phyloP scores from a whole-genome alignment of 2,329 filamentous ascomycete genomes.

The Epichloe baconii region DNA sequence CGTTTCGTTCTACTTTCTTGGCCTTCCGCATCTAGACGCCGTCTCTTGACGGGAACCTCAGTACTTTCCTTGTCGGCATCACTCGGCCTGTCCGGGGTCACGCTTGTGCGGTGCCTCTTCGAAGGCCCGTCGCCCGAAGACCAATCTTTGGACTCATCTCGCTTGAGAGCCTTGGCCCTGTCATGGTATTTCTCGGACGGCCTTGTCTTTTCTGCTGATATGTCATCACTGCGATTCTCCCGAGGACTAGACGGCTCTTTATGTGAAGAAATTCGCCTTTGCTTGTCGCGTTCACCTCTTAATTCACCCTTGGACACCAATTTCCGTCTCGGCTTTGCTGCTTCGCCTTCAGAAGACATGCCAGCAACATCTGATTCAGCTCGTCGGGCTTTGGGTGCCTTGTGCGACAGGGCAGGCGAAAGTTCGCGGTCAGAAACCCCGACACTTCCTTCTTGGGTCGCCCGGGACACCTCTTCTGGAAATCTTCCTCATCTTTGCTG shows the following conservation, averaged over 20 bases:
- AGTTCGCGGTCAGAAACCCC: slow-evolving; percentile 39
- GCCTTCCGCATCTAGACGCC: slow-evolving; percentile 41
- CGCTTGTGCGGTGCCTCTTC: slow-evolving; percentile 48
- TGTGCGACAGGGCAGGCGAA: slow-evolving; percentile 34
- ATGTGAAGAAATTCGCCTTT: slow-evolving; percentile 32
- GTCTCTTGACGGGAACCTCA: slow-evolving; percentile 40
- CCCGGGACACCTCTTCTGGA: slow-evolving; percentile 37
- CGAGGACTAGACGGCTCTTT: slow-evolving; percentile 41
- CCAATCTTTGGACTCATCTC: slow-evolving; percentile 46
- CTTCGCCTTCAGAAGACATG: slow-evolving; percentile 43
- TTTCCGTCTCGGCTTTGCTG: slow-evolving; percentile 47
- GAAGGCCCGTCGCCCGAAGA: slow-evolving; percentile 35
- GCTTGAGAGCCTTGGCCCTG: slow-evolving; percentile 45
- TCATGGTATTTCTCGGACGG: slow-evolving; percentile 44
- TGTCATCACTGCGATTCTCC: slow-evolving; percentile 36
- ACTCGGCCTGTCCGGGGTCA: slow-evolving; percentile 41
- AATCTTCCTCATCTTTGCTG: slow-evolving; percentile 32
- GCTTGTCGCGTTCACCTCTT: slow-evolving; percentile 44
- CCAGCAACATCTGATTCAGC: slow-evolving; percentile 39
- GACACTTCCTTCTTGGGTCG: slow-evolving; percentile 43
- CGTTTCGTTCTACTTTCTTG: slow-evolving; percentile 36
- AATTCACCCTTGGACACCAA: slow-evolving; percentile 50
- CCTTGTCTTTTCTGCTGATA: slow-evolving; percentile 33
- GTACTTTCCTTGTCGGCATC: slow-evolving; percentile 38
- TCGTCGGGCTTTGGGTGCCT: slow-evolving; percentile 37